Conservation (phyloP, 495 filamentous ascomycete species). For the Talaromyces borbonicus region DNA sequence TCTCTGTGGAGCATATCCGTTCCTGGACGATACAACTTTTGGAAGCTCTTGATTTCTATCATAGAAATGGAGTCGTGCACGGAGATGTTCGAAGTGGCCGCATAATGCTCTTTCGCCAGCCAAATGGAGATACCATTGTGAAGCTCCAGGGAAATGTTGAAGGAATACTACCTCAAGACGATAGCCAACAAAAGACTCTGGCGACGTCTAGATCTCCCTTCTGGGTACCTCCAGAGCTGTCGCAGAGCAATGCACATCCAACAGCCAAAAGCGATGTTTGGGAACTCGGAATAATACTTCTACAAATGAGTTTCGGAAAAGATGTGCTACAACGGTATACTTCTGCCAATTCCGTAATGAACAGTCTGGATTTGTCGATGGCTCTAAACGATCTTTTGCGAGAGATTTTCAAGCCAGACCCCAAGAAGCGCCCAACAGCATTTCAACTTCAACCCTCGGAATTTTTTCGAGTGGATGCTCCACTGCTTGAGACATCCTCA, state of each 20-base stretch:
- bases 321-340: conserved; percentile 65
- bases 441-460: conserved; percentile 86
- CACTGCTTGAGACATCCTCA: conserved; percentile 26
- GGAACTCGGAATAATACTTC: conserved; percentile 80
- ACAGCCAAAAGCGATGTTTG: conserved; percentile 87
- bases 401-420: conserved; percentile 72
- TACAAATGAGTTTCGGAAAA: conserved; percentile 91
- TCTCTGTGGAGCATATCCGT: conserved; percentile 62
- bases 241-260: conserved; percentile 44
- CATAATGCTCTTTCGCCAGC: conserved; percentile 50
- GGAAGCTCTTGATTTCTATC: conserved; percentile 77
- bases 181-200: conserved; percentile 28
- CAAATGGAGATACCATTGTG: conserved; percentile 31
- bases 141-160: conserved; percentile 35
- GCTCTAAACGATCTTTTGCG: conserved; percentile 69
- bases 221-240: conserved; percentile 76
- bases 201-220: conserved; percentile 61
- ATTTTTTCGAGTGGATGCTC: conserved; percentile 58
- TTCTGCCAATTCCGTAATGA: conserved; percentile 60
- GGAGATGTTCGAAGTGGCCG: conserved; percentile 67
- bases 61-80: conserved; percentile 73
- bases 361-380: conserved; percentile 55
- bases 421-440: conserved; percentile 75
- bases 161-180: conserved; percentile 26
- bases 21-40: conserved; percentile 87